These are phyloP conservation scores for Penicillium vulpinum DNA, from an alignment of 2,329 filamentous ascomycete species.

Conservation along the genomic window DNA sequence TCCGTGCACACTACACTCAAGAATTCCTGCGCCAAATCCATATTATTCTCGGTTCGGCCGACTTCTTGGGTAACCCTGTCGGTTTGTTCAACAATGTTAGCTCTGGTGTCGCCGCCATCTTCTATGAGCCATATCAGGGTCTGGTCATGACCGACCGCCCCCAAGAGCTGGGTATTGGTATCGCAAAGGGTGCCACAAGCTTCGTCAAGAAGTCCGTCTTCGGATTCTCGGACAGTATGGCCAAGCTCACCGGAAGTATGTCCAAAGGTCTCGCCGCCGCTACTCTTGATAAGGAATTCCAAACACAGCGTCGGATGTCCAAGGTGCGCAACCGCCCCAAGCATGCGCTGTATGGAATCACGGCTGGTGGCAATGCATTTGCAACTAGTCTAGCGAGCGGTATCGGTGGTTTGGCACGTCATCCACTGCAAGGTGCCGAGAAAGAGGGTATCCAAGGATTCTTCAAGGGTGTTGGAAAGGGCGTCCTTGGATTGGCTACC, in stretches of 20 bases:
- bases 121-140: slow-evolving; percentile 98
- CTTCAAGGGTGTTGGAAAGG: slow-evolving; percentile 96
- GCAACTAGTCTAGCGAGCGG: slow-evolving; percentile 90
- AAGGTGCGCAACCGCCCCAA: slow-evolving; percentile 91
- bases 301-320: slow-evolving; percentile 91
- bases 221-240: slow-evolving; percentile 94
- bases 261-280: slow-evolving; percentile 95
- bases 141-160: slow-evolving; percentile 94
- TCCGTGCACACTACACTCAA: slow-evolving; percentile 94
- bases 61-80: slow-evolving; percentile 96
- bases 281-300: slow-evolving; percentile 97
- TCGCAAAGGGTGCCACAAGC: slow-evolving; percentile 93
- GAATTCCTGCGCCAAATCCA: slow-evolving; percentile 95
- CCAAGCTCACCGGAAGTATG: slow-evolving; percentile 95
- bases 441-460: slow-evolving; percentile 92
- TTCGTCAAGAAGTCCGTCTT: slow-evolving; percentile 99
- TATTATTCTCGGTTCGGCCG: slow-evolving; percentile 93
- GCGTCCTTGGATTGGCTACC: slow-evolving; percentile 87
- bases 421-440: slow-evolving; percentile 92
- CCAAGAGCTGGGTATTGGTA: slow-evolving; percentile 90
- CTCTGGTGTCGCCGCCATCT: slow-evolving; percentile 95
- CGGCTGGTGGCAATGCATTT: slow-evolving; percentile 91
- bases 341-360: slow-evolving; percentile 94
- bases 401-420: slow-evolving; percentile 87
- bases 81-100: slow-evolving; percentile 98